A percentile compares a stretch with the other conserved stretches of the same genome.
Evolutionary conservation across 2,329 filamentous ascomycete genomes (phyloP).

Genomic region (Diaporthe aspalathi): DNA sequence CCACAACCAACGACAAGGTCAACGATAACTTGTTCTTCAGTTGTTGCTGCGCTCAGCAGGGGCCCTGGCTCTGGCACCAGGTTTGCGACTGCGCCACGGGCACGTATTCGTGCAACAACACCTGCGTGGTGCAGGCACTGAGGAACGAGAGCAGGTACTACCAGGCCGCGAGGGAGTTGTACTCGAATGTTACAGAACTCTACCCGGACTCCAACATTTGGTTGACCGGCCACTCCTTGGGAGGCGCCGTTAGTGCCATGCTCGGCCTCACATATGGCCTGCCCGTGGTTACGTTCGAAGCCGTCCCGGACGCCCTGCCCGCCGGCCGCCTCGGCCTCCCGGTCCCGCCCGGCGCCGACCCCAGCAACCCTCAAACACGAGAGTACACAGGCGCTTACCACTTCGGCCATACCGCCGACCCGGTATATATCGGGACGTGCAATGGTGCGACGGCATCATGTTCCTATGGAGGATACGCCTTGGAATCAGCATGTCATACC

Average conservation of each 20-base stretch:
- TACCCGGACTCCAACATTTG: constrained; percentile 89
- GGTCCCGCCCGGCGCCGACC: constrained; percentile 80
- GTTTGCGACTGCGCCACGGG: constrained; percentile 92
- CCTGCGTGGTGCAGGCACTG: constrained; percentile 82
- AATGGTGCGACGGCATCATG: constrained; percentile 91
- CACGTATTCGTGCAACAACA: constrained; percentile 91
- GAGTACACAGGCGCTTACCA: constrained; percentile 84
- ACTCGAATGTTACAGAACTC: constrained; percentile 88
- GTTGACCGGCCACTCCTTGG: constrained; percentile 92
- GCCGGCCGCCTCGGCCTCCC: constrained; percentile 87
- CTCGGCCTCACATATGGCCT: constrained; percentile 91
- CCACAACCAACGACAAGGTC: constrained; percentile 95
- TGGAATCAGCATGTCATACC: constrained; percentile 93
- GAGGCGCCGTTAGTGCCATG: constrained; percentile 88
- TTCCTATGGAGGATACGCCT: constrained; percentile 90
- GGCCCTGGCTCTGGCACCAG: constrained; percentile 88
- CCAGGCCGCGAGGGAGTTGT: constrained; percentile 86
- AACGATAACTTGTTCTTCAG: constrained; percentile 99
- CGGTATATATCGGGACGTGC: constrained; percentile 92
- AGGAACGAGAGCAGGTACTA: constrained; percentile 91
- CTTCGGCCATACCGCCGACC: constrained; percentile 95
- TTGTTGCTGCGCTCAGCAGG: constrained; percentile 95
- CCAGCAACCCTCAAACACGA: constrained; percentile 76
- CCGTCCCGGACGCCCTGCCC: constrained; percentile 89
- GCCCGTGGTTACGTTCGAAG: constrained; percentile 92